These are phyloP conservation scores for Chaetomium cochliodes DNA, from an alignment of 495 filamentous ascomycete genomes.

Conservation along the genomic window DNA sequence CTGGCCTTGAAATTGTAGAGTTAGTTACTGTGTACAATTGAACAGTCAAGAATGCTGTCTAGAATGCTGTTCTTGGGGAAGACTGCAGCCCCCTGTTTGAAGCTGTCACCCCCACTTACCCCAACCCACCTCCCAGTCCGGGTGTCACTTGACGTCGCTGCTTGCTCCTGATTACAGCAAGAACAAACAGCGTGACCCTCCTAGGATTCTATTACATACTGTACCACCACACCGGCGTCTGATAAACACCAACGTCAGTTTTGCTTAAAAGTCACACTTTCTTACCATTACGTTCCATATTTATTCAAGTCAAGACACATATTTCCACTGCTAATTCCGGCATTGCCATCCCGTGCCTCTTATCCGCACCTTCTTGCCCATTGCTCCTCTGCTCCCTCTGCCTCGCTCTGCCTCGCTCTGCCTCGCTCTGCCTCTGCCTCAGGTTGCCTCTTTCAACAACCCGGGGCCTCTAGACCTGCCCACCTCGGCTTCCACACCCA, in stretches of 20 bases:
- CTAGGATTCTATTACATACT: not conserved
- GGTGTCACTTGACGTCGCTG: slow-evolving; percentile 6
- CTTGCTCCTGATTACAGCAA: not conserved
- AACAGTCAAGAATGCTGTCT: no score
- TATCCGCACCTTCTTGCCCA: not conserved
- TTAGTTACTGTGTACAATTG: no score
- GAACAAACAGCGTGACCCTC: no score
- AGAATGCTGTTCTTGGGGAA: no score
- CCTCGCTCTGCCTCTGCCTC: not conserved
- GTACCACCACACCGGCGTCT: not conserved
- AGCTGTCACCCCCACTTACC: not conserved
- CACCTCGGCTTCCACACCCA: not conserved
- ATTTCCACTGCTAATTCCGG: not conserved
- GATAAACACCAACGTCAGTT: not conserved
- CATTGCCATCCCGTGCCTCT: not conserved
- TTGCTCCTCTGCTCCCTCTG: no score
- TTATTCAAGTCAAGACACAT: not conserved
- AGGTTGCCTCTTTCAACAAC: not conserved
- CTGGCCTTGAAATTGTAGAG: not conserved
- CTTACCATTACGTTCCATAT: slow-evolving; percentile 1
- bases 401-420: not conserved
- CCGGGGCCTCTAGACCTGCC: not conserved
- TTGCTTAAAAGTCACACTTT: not conserved
- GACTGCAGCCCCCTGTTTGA: not conserved
- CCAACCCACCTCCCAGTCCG: not conserved